phyloP scores from a whole-genome alignment of 345 rosid species.

The Camelina neglecta region DNA sequence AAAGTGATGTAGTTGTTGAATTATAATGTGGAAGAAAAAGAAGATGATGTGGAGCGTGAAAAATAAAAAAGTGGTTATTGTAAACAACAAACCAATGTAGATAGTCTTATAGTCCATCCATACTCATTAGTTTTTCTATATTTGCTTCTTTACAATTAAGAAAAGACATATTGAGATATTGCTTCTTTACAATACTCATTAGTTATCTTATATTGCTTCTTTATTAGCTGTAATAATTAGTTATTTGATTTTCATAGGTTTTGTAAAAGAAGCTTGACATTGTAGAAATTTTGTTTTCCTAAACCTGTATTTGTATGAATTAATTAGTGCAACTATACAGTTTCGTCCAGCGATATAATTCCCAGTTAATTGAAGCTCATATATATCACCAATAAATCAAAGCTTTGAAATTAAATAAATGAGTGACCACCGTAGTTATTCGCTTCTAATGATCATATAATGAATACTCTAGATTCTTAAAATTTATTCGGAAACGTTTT shows the following conservation, averaged over 20 bases:
- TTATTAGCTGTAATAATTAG: slow-evolving; percentile 23
- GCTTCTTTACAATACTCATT: neutral
- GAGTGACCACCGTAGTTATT: neutral
- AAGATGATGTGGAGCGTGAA: too few species aligned
- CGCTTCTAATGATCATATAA: neutral
- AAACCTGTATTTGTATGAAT: slow-evolving; percentile 8
- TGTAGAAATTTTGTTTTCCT: neutral
- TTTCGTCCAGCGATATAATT: slow-evolving; percentile 24
- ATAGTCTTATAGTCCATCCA: too few species aligned
- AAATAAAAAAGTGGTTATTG: too few species aligned
- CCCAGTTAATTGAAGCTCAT: neutral
- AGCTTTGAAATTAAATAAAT: neutral
- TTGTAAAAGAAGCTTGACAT: slow-evolving; percentile 22
- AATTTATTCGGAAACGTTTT: neutral
- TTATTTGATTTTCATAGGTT: neutral
- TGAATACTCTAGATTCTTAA: neutral
- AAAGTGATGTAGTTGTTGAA: too few species aligned
- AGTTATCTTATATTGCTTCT: neutral
- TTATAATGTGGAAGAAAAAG: too few species aligned
- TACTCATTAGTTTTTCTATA: too few species aligned
- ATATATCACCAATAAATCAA: neutral
- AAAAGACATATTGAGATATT: too few species aligned
- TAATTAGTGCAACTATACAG: slow-evolving; percentile 23
- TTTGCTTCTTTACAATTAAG: too few species aligned
- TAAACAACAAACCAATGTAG: too few species aligned